phyloP scores from a whole-genome alignment of 371 early-diverging fungal genomes.

The Haplosporangium sp. region DNA sequence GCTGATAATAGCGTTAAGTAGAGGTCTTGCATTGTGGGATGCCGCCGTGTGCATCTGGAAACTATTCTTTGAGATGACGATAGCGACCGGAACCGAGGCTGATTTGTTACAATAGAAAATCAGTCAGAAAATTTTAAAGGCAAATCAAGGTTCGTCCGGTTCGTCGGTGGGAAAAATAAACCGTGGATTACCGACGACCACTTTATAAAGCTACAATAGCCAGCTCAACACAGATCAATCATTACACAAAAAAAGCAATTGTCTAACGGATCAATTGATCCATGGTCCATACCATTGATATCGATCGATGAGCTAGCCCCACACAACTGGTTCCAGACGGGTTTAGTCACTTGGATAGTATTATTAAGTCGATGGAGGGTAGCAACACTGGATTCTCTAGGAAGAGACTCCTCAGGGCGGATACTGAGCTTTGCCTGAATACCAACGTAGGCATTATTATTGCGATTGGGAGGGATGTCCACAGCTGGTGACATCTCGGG shows the following conservation, averaged over 20 bases:
- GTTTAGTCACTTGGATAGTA: slow-evolving; percentile 45
- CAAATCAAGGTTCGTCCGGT: slow-evolving; percentile 9
- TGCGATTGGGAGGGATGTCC: slow-evolving; percentile 6
- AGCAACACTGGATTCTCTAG: slow-evolving; percentile 11
- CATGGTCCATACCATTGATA: slow-evolving; percentile 21
- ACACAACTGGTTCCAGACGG: slow-evolving; percentile 42
- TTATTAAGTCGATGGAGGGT: slow-evolving; percentile 26
- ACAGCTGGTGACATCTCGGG: slow-evolving; percentile 21
- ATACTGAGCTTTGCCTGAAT: slow-evolving; percentile 40
- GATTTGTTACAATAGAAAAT: slow-evolving; percentile 35
- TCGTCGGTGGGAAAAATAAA: slow-evolving; percentile 7
- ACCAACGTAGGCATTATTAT: slow-evolving; percentile 11
- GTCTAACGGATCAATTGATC: slow-evolving; percentile 7
- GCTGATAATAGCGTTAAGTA: slow-evolving; percentile 38
- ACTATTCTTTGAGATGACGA: slow-evolving; percentile 38
- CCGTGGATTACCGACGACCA: neutral
- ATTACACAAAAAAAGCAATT: neutral
- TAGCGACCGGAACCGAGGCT: slow-evolving; percentile 57
- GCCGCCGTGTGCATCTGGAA: slow-evolving; percentile 30
- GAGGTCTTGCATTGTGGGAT: slow-evolving; percentile 13
- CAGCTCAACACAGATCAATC: neutral
- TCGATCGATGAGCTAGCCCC: slow-evolving; percentile 13
- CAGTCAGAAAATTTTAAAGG: neutral
- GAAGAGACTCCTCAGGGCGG: slow-evolving; percentile 44
- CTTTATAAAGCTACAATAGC: neutral